Conservation (phyloP, 306 rosid genomes). For the Parietaria judaica region DNA sequence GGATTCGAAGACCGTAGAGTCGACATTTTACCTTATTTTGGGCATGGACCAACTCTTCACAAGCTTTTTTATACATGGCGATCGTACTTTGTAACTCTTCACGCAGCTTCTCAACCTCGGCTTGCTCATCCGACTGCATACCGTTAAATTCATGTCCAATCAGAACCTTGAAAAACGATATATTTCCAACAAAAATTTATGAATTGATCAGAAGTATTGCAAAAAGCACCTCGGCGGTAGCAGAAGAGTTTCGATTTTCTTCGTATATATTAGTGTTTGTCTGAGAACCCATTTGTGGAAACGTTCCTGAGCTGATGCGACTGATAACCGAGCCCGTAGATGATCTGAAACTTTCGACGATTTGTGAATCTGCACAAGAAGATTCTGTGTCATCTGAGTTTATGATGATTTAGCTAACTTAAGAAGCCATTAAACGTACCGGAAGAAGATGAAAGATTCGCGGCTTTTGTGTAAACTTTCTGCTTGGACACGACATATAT, state of each 20-base stretch:
- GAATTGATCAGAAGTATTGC: neutral
- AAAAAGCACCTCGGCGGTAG: constrained; percentile 44
- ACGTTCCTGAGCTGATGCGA: constrained; percentile 35
- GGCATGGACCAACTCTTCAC: constrained; percentile 68
- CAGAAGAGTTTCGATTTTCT: constrained; percentile 29
- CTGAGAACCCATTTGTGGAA: constrained; percentile 22
- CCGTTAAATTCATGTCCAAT: constrained; percentile 8
- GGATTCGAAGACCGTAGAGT: neutral
- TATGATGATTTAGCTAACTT: constrained; percentile 4
- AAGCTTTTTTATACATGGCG: constrained; percentile 62
- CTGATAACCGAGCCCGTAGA: constrained; percentile 41
- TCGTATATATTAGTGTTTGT: constrained; percentile 24
- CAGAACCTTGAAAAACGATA: constrained; percentile 12
- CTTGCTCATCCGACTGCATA: constrained; percentile 44
- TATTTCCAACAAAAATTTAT: neutral
- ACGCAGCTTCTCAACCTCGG: constrained; percentile 52
- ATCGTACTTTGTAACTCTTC: constrained; percentile 66
- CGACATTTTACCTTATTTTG: constrained; percentile 61
- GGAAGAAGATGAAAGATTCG: constrained; percentile 28
- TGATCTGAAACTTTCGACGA: constrained; percentile 25
- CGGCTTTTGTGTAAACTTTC: constrained; percentile 44
- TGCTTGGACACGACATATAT: constrained; percentile 51
- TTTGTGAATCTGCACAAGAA: constrained; percentile 24
- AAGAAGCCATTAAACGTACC: constrained; percentile 40
- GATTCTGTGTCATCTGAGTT: constrained; percentile 14